Conservation (phyloP, 768 basidiomycete species). For the Lactarius hengduanensis region DNA sequence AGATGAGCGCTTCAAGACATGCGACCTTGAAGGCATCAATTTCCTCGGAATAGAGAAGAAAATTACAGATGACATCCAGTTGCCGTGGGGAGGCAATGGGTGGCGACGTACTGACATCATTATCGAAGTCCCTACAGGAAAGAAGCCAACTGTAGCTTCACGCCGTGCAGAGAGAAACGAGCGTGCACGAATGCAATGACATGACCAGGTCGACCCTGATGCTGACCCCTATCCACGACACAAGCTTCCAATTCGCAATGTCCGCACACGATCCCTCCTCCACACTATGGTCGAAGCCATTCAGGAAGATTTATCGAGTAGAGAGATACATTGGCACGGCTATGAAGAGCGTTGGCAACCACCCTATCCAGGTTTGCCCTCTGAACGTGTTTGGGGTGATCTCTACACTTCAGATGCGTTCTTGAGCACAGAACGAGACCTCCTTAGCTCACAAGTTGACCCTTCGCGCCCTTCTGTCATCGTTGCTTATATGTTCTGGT, state of each 20-base stretch:
- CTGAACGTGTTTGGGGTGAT: not conserved
- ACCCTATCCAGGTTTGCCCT: not conserved
- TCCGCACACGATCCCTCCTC: not conserved
- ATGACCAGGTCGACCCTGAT: not conserved
- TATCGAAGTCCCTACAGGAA: not conserved
- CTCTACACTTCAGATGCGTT: constrained; percentile 5
- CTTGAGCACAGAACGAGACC: not conserved
- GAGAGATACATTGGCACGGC: no score
- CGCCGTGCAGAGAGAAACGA: not conserved
- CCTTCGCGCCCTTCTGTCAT: constrained; percentile 26
- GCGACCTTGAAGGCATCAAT: not conserved
- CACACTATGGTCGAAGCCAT: not conserved
- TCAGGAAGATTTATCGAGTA: no score
- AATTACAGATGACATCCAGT: not conserved
- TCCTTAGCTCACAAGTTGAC: constrained; percentile 8
- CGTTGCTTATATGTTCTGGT: constrained; percentile 27
- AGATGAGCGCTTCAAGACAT: not conserved
- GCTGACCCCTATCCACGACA: not conserved
- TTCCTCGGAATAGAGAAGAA: not conserved
- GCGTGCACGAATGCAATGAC: not conserved
- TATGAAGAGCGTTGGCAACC: constrained; percentile 30
- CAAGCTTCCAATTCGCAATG: not conserved
- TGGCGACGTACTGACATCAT: not conserved
- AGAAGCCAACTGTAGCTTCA: not conserved
- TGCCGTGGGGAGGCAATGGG: not conserved